Percentiles rank a stretch among this genome's conserved stretches.
phyloP scores from a whole-genome alignment of 2,329 filamentous ascomycete genomes.

The Verticillium nubilum region DNA sequence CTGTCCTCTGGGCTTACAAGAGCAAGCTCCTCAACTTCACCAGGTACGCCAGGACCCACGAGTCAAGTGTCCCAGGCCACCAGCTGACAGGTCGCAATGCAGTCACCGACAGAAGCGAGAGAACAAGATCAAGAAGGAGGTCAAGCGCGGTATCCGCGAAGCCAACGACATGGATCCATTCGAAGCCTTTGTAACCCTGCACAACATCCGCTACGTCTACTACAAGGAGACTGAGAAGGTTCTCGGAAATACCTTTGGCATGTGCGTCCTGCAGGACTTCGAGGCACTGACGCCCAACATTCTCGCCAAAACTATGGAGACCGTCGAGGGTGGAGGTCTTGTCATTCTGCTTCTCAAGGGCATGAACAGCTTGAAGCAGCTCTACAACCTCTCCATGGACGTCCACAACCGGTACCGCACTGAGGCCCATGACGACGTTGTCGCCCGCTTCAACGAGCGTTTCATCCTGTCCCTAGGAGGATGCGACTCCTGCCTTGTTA shows the following conservation, averaged over 20 bases:
- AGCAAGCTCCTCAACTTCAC: constrained; percentile 94
- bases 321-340: constrained; percentile 90
- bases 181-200: constrained; percentile 91
- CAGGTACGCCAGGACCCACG: constrained; percentile 37
- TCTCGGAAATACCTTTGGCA: constrained; percentile 93
- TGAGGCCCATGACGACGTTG: constrained; percentile 91
- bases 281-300: constrained; percentile 97
- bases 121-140: constrained; percentile 96
- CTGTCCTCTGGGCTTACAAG: constrained; percentile 97
- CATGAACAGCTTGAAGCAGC: constrained; percentile 94
- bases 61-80: background rate
- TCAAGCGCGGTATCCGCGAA: constrained; percentile 90
- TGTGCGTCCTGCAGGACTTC: constrained; percentile 98
- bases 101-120: constrained; percentile 97
- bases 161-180: constrained; percentile 91
- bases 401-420: constrained; percentile 94
- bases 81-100: constrained; percentile 5
- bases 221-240: constrained; percentile 99
- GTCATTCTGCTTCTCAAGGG: constrained; percentile 89
- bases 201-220: constrained; percentile 98
- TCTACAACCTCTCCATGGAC: constrained; percentile 97
- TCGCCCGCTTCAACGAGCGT: constrained; percentile 94
- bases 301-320: constrained; percentile 90
- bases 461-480: constrained; percentile 94
- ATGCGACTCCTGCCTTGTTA: constrained; percentile 89